A percentile compares a stretch with the other conserved stretches of the same genome.
phyloP scores from a whole-genome alignment of 139 green algal genomes.

The Micromonas commoda region DNA sequence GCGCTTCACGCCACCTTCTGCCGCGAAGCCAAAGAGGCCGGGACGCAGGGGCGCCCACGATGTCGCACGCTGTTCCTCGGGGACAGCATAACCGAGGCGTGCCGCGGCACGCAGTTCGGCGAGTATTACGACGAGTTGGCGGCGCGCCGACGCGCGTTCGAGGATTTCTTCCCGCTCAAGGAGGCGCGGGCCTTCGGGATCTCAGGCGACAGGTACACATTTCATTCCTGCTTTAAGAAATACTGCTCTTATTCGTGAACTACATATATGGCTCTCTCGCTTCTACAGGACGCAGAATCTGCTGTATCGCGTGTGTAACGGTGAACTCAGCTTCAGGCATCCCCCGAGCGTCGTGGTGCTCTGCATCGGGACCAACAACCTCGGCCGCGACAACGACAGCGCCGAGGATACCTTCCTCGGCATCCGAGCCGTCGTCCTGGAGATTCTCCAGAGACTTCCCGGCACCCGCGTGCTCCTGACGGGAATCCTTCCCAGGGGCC shows the following conservation, averaged over 20 bases:
- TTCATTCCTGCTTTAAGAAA: too few species aligned
- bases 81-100: neutral
- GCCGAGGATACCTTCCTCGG: neutral
- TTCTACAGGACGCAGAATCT: conserved; percentile 3
- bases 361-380: conserved; percentile 3
- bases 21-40: neutral
- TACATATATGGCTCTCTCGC: too few species aligned
- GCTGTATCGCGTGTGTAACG: neutral
- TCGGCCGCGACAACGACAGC: conserved; percentile 8
- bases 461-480: neutral
- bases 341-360: conserved; percentile 8
- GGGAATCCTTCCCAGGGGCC: neutral
- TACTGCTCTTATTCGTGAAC: too few species aligned
- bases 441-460: neutral
- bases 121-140: conserved; percentile 4
- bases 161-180: neutral
- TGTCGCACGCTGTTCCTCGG: neutral
- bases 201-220: neutral
- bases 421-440: neutral
- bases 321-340: neutral
- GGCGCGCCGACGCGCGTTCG: neutral
- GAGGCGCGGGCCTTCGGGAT: neutral
- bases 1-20: conserved; percentile 5
- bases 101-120: conserved; percentile 4
- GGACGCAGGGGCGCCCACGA: neutral